These are phyloP conservation scores for Gymnopilus dilepis DNA, from an alignment of 768 basidiomycete species.

Conservation along the genomic window DNA sequence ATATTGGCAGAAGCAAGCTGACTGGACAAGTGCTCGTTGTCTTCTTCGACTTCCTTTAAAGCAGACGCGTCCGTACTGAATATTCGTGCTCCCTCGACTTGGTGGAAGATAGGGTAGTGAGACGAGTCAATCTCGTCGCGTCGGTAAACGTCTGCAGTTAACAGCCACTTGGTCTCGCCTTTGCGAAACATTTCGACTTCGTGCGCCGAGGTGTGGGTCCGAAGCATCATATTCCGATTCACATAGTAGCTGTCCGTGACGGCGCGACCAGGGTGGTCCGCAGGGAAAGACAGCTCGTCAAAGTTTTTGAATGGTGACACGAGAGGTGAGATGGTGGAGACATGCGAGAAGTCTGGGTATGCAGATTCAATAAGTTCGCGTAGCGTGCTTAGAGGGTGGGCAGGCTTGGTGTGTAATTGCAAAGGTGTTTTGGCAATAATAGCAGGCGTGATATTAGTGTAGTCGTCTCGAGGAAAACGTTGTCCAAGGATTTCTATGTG, in stretches of 20 bases:
- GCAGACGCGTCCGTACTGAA: slow-evolving; percentile 64
- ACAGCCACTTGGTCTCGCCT: slow-evolving; percentile 83
- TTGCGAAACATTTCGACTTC: slow-evolving; percentile 89
- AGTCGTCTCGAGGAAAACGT: slow-evolving; percentile 74
- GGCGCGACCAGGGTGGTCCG: slow-evolving; percentile 91
- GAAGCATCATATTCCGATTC: slow-evolving; percentile 88
- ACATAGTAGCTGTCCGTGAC: slow-evolving; percentile 96
- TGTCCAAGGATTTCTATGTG: slow-evolving; percentile 62
- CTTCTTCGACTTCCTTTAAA: slow-evolving; percentile 67
- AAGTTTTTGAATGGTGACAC: slow-evolving; percentile 94
- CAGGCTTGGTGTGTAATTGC: slow-evolving; percentile 73
- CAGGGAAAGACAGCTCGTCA: slow-evolving; percentile 93
- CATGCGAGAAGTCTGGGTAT: slow-evolving; percentile 73
- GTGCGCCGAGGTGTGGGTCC: slow-evolving; percentile 98
- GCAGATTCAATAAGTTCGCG: slow-evolving; percentile 85
- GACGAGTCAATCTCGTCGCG: slow-evolving; percentile 97
- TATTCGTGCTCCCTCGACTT: slow-evolving; percentile 93
- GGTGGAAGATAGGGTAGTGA: slow-evolving; percentile 98
- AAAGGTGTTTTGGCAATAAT: slow-evolving; percentile 83
- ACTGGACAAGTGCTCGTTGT: slow-evolving; percentile 67
- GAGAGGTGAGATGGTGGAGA: slow-evolving; percentile 83
- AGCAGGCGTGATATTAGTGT: slow-evolving; percentile 85
- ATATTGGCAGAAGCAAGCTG: slow-evolving; percentile 77
- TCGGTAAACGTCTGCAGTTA: slow-evolving; percentile 96
- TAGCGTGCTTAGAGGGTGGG: slow-evolving; percentile 88